Conservation (phyloP, 768 basidiomycete genomes). For the Russula sp. region DNA sequence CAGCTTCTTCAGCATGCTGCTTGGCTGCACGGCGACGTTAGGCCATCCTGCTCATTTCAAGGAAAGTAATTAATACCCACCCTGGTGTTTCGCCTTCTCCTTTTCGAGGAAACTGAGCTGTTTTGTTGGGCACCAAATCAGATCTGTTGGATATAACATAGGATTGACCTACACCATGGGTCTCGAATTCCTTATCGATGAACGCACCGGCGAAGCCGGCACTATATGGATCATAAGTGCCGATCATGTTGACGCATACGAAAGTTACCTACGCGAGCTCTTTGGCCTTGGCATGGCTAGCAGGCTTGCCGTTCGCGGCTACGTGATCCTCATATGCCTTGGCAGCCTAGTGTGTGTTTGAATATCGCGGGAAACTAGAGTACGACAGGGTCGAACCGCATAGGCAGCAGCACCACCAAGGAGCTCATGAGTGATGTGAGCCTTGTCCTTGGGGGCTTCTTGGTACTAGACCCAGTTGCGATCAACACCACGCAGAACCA, state of each 20-base stretch:
- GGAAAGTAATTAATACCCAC: slow-evolving; percentile 28
- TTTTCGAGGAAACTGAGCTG: slow-evolving; percentile 48
- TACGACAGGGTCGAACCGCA: slow-evolving; percentile 42
- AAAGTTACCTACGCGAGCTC: slow-evolving; percentile 44
- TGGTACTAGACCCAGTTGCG: not conserved
- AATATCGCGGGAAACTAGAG: not conserved
- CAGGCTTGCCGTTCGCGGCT: slow-evolving; percentile 47
- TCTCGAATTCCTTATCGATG: slow-evolving; percentile 55
- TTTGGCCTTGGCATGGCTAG: slow-evolving; percentile 54
- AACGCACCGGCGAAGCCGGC: slow-evolving; percentile 55
- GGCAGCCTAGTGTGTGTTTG: slow-evolving; percentile 43
- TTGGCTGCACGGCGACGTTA: slow-evolving; percentile 6
- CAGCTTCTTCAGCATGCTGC: not conserved
- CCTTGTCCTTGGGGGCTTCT: slow-evolving; percentile 40
- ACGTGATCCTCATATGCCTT: slow-evolving; percentile 61
- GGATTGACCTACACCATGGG: slow-evolving; percentile 42
- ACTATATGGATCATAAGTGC: slow-evolving; percentile 33
- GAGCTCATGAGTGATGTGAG: slow-evolving; percentile 56
- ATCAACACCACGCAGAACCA: not conserved
- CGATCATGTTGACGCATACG: slow-evolving; percentile 3
- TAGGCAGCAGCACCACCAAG: slow-evolving; percentile 65
- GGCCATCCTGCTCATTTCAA: not conserved
- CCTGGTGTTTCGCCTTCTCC: slow-evolving; percentile 43
- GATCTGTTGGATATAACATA: not conserved
- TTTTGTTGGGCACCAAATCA: not conserved